Percentiles rank a stretch among this genome's conserved stretches.
phyloP scores from a whole-genome alignment of 306 rosid genomes.

The Cyamopsis tetragonoloba region DNA sequence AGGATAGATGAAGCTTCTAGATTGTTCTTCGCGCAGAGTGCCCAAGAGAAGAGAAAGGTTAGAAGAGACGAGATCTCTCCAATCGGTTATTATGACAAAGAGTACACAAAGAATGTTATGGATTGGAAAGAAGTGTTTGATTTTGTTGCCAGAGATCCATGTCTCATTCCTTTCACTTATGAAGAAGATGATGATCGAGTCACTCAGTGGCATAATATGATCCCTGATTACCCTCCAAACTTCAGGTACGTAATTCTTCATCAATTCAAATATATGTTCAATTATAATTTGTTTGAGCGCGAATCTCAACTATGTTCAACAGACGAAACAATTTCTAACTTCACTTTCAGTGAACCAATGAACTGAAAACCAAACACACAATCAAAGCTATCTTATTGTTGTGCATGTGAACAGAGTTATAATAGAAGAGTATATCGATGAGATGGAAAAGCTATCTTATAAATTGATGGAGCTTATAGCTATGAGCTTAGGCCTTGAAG shows the following conservation, averaged over 20 bases:
- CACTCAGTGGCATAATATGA: slow-evolving; percentile 40
- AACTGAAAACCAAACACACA: too few relatives aligned
- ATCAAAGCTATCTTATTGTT: too few relatives aligned
- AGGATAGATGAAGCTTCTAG: slow-evolving; percentile 33
- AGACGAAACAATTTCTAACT: too few relatives aligned
- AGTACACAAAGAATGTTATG: slow-evolving; percentile 66
- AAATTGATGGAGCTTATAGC: slow-evolving; percentile 56
- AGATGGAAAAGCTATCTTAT: slow-evolving; percentile 41
- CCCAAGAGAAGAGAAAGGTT: slow-evolving; percentile 57
- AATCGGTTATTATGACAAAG: slow-evolving; percentile 55
- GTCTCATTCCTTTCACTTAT: slow-evolving; percentile 31
- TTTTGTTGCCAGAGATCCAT: slow-evolving; percentile 37
- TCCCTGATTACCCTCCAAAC: slow-evolving; percentile 43
- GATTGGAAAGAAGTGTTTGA: slow-evolving; percentile 83
- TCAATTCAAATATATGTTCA: too few relatives aligned
- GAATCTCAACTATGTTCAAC: too few relatives aligned
- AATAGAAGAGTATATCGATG: slow-evolving; percentile 42
- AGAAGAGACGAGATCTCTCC: slow-evolving; percentile 25
- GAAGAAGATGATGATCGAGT: slow-evolving; percentile 31
- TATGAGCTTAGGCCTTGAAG: slow-evolving; percentile 52
- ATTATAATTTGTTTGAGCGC: too few relatives aligned
- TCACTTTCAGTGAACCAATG: too few relatives aligned
- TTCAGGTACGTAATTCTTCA: slow-evolving; percentile 51
- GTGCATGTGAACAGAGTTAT: slow-evolving; percentile 21
- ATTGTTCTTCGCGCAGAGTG: slow-evolving; percentile 49